Conservation (phyloP, 2,329 filamentous ascomycete genomes). For the Parastagonospora avenae region DNA sequence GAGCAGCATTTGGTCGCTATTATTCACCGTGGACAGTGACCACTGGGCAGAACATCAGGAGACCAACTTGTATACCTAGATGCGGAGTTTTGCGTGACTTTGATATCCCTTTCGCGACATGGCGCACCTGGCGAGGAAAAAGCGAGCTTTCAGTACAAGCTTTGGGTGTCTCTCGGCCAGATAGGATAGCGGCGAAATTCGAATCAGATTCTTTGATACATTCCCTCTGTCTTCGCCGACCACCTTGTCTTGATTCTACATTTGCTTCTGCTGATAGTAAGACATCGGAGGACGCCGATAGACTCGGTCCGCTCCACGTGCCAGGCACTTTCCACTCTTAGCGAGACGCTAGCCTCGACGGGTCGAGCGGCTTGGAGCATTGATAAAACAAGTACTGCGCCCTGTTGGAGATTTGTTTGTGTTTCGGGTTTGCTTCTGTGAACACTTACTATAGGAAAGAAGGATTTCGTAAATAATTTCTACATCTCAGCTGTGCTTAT, state of each 20-base stretch:
- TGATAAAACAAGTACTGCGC: conserved; percentile 19
- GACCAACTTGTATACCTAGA: conserved; percentile 17
- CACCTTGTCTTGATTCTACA: not conserved
- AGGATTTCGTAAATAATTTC: not conserved
- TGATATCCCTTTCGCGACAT: conserved; percentile 4
- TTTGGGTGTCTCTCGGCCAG: not conserved
- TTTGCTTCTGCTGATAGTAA: conserved; percentile 13
- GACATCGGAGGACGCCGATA: conserved; percentile 24
- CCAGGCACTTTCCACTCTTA: conserved; percentile 12
- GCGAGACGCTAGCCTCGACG: conserved; percentile 20
- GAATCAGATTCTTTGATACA: not conserved
- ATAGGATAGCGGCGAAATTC: conserved; percentile 19
- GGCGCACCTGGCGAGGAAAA: conserved; percentile 3
- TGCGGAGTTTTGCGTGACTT: conserved; percentile 4
- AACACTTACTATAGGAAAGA: not conserved
- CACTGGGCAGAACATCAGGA: not conserved
- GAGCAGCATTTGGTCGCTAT: conserved; percentile 2
- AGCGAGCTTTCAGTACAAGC: not conserved
- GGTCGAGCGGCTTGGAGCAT: conserved; percentile 6
- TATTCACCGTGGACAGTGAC: not conserved
- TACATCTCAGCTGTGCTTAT: no score
- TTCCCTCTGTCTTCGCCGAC: not conserved
- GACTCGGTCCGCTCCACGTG: conserved; percentile 20
- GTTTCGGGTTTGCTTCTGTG: not conserved
- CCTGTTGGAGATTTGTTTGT: not conserved